Base-by-base conservation (phyloP, 306 rosid genomes). In the Geum urbanum region DNA sequence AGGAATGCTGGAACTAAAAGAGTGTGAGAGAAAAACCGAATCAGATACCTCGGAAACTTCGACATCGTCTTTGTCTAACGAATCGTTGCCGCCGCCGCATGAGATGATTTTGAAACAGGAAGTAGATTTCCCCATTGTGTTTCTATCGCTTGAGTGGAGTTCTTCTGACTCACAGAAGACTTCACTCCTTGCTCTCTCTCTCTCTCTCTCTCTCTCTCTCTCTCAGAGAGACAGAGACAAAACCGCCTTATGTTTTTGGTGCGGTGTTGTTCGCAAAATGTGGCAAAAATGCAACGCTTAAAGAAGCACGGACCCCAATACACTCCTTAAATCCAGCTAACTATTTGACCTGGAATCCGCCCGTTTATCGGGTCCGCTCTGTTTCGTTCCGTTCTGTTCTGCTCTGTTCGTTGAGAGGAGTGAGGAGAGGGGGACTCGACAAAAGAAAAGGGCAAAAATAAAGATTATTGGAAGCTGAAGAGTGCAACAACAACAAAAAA, bases 31-130 rank as follows among this genome's bases (percentile, higher is more conserved):
- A 5, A 40, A 0, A 80, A 77, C 53, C 48, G 39, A 51, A 76
- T 66, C 18, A 18, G 58, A 60, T 70, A 85, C 76, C 97, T 87
- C 82, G 11, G 84, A 51, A 24, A 58, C 83, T 18, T 79, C 83
- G 78, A 73, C 65, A 58, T 83, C 95, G 40, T 87, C 88, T n/a
- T 61, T 80, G 24, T 84, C 88, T 35, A 82, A 80, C 6, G 86
- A 79, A 70, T 82, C 92, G 70, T 87, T 55, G 66, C 92, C 27
- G 27, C 92, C 27, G 27, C 27, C 89, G 79, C 98, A 92, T 4
- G 92, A 55, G 69, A 92, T 86, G 63, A 92, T 80, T 66, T 86
- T 88, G 84, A 92, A 86, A 84, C 98, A 92, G n/a, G 96, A 86
- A 46, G 78, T 74, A 46, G 98, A 66, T 81, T 84, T 92, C 65